These are phyloP conservation scores for Sugiyamaella floridensis DNA, from an alignment of 805 yeast genomes.

Conservation along the genomic window DNA sequence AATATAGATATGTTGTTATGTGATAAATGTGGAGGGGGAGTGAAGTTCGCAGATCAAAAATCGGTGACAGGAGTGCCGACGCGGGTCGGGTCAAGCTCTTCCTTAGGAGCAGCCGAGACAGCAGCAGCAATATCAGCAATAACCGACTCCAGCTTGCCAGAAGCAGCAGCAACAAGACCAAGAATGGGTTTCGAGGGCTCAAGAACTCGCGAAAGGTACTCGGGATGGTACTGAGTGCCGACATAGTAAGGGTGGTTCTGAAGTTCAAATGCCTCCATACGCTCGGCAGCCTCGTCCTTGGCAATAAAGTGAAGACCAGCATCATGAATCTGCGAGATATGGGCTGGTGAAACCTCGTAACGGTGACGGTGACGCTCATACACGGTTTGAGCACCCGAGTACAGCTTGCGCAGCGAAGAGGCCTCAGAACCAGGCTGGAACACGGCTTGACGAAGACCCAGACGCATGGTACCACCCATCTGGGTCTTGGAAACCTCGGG, in stretches of 20 bases:
- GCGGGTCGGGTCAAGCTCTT: neutral
- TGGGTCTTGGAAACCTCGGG: conserved; percentile 95
- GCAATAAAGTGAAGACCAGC: conserved; percentile 87
- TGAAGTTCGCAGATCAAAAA: neutral
- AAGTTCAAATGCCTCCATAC: conserved; percentile 93
- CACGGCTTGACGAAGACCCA: conserved; percentile 85
- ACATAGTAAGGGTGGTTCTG: conserved; percentile 83
- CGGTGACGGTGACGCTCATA: conserved; percentile 97
- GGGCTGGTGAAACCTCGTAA: conserved; percentile 89
- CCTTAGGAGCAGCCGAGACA: neutral
- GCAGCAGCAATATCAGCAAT: conserved; percentile 32
- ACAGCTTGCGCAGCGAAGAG: conserved; percentile 67
- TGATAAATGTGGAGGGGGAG: neutral
- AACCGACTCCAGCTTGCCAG: conserved; percentile 71
- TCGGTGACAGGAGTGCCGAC: neutral
- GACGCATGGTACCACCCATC: conserved; percentile 98
- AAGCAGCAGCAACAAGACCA: conserved; percentile 91
- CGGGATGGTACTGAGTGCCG: conserved; percentile 98
- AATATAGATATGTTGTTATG: no score
- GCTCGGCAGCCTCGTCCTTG: conserved; percentile 77
- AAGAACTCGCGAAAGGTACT: conserved; percentile 89
- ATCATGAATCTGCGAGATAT: conserved; percentile 62
- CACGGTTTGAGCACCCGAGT: conserved; percentile 63
- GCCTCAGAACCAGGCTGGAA: conserved; percentile 63
- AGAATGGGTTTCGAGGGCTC: conserved; percentile 95